phyloP scores from a whole-genome alignment of 768 basidiomycete species.

The Russula virescens region DNA sequence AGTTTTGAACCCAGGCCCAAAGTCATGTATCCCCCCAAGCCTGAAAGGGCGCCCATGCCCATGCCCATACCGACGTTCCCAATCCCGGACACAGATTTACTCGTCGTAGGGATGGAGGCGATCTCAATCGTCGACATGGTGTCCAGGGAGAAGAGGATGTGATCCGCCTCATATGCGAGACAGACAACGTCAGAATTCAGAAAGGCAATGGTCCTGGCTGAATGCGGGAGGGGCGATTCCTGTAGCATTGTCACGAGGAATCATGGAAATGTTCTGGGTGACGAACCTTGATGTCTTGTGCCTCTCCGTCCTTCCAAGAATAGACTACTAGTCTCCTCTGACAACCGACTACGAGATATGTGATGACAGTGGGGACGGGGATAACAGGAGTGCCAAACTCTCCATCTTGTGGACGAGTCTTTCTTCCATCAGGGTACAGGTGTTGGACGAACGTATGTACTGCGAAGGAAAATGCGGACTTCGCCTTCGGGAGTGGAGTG shows the following conservation, averaged over 20 bases:
- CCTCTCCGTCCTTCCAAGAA: slow-evolving; percentile 80
- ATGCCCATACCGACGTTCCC: slow-evolving; percentile 54
- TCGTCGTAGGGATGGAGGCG: slow-evolving; percentile 33
- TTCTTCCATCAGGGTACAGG: slow-evolving; percentile 29
- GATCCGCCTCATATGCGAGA: slow-evolving; percentile 78
- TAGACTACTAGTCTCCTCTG: slow-evolving; percentile 79
- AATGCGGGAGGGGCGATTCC: slow-evolving; percentile 84
- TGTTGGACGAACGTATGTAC: slow-evolving; percentile 58
- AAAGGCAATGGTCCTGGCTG: slow-evolving; percentile 81
- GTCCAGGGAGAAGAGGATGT: slow-evolving; percentile 64
- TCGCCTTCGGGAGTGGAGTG: slow-evolving; percentile 68
- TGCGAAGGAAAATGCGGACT: slow-evolving; percentile 79
- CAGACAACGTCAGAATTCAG: slow-evolving; percentile 54
- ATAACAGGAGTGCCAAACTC: slow-evolving; percentile 30
- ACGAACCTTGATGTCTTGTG: slow-evolving; percentile 62
- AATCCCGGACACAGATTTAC: slow-evolving; percentile 38
- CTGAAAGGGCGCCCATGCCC: slow-evolving; percentile 72
- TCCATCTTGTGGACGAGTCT: slow-evolving; percentile 19
- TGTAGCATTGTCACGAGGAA: slow-evolving; percentile 30
- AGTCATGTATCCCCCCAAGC: slow-evolving; percentile 81
- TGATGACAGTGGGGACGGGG: slow-evolving; percentile 62
- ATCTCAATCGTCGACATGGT: slow-evolving; percentile 55
- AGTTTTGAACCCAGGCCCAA: slow-evolving; percentile 70
- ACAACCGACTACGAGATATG: slow-evolving; percentile 79
- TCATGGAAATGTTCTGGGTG: not conserved